These are phyloP conservation scores for Gossypium arboreum DNA, from an alignment of 345 rosid genomes.

Conservation along the genomic window DNA sequence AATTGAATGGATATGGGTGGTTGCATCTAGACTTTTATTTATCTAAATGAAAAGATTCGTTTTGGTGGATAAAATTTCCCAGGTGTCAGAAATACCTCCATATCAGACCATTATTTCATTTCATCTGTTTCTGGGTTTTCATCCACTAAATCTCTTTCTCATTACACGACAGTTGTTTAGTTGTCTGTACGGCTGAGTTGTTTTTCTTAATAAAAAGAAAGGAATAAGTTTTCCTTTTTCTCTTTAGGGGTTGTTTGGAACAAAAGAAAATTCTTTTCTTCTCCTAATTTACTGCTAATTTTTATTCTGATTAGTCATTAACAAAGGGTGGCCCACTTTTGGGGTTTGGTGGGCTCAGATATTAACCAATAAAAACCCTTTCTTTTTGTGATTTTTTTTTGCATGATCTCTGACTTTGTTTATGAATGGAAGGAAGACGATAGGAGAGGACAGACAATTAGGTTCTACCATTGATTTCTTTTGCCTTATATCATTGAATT, in stretches of 20 bases:
- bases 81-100: slow-evolving; percentile 31
- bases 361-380: slow-evolving; percentile 30
- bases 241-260: not conserved
- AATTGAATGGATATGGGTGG: slow-evolving; percentile 40
- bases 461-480: slow-evolving; percentile 19
- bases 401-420: slow-evolving; percentile 25
- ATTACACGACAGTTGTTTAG: slow-evolving; percentile 23
- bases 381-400: not conserved
- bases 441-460: not conserved
- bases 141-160: not conserved
- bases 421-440: not conserved
- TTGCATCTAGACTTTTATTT: slow-evolving; percentile 37
- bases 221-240: not conserved
- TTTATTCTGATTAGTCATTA: slow-evolving; percentile 18
- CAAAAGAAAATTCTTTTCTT: not conserved
- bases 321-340: slow-evolving; percentile 33
- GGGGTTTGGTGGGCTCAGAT: slow-evolving; percentile 54
- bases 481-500: slow-evolving; percentile 32
- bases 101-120: slow-evolving; percentile 20
- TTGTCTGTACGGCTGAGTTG: slow-evolving; percentile 20
- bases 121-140: not conserved
- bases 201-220: not conserved
- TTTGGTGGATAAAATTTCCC: slow-evolving; percentile 23
- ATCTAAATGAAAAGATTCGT: not conserved
- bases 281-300: not conserved